Evolutionary conservation across 2,329 filamentous ascomycete species (phyloP), one percentile per base, ranked within the genome.

Genomic region (Coniochaeta ligniaria): DNA sequence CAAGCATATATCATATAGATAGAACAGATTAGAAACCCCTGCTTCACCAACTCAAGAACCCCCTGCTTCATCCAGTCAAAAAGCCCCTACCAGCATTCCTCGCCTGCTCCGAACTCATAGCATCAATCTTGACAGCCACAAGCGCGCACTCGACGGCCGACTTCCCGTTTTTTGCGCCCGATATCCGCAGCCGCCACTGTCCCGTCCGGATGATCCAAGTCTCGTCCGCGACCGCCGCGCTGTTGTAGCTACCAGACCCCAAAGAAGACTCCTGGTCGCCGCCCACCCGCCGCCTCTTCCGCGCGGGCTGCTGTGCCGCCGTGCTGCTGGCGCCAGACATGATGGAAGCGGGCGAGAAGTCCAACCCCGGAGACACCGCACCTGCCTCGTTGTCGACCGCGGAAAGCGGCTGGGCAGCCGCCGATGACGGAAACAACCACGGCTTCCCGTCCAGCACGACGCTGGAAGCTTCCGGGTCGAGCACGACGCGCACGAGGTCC

Each of bases 81-180:
- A 96, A 96, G 0, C 74, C 75, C 63, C 89, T 81, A 58, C 78
- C 73, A 57, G 74, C 75, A 75, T 96, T 96, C 64, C 90, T 82
- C 12, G 80, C 80, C 63, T 80, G 78, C 73, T 94, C 85, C 8
- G 80, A 81, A 59, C 81, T 88, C 66, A 86, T 83, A 0, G 87
- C 89, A 66, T 96, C 89, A 28, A 96, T 70, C 72, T 90, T 92
- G 36, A 93, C 89, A 0, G 86, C 90, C 17, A 89, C 80, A 57
- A 96, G 80, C 24, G 91, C 80, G 61, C 91, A 88, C 74, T 94
- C 89, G 60, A 88, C 79, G 2, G 78, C 77, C 41, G 76, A 78
- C 68, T 80, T 84, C 57, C 80, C 80, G 57, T 74, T 77, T 61
- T 67, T 74, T 2, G 74, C 70, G 16, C 73, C 73, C 68, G 89